Evolutionary conservation across 2,329 filamentous ascomycete genomes (phyloP).

Genomic region (Claviceps africana): DNA sequence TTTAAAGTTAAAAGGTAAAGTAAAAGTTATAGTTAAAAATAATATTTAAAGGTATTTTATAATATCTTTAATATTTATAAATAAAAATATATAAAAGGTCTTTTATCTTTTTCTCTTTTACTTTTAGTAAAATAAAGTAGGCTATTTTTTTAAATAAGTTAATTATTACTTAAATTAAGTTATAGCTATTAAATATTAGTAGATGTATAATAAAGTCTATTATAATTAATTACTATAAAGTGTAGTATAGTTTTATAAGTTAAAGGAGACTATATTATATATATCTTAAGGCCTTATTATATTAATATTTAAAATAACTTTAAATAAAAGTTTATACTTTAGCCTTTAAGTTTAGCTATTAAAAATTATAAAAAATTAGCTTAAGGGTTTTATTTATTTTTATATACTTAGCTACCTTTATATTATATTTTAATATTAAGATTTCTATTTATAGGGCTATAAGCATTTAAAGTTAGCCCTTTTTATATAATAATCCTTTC

Average conservation of each 20-base stretch:
- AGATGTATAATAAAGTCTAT: background rate
- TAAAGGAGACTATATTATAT: background rate
- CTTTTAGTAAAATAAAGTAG: background rate
- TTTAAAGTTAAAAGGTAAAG: background rate
- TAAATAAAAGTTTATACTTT: no score
- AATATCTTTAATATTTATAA: background rate
- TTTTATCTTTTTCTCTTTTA: background rate
- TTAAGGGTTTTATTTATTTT: background rate
- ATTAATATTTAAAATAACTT: background rate
- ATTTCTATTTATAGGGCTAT: background rate
- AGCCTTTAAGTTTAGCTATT: background rate
- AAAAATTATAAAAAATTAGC: background rate
- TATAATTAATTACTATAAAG: background rate
- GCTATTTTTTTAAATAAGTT: background rate
- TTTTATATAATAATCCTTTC: background rate
- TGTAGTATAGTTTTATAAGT: background rate
- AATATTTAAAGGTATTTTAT: background rate
- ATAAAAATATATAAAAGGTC: background rate
- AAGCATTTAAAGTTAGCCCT: background rate
- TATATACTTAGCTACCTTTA: background rate
- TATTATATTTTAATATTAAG: background rate
- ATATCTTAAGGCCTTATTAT: background rate
- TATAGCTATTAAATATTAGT: background rate
- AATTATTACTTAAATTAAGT: background rate
- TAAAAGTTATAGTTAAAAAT: background rate